phyloP scores from a whole-genome alignment of 441 rosid genomes.

The Gossypium schwendimanii region DNA sequence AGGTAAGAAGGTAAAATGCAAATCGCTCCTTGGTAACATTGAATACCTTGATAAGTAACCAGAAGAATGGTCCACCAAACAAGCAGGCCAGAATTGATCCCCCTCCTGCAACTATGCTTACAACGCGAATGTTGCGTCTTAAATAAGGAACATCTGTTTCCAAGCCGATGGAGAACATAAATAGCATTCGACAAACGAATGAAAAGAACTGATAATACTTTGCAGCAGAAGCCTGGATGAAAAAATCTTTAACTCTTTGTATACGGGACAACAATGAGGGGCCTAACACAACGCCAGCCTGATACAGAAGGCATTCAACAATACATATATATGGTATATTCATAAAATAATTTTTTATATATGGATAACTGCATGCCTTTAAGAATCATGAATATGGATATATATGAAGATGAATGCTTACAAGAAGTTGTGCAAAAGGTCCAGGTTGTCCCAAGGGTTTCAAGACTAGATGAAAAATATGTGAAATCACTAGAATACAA shows the following conservation, averaged over 20 bases:
- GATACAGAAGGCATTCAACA: constrained; percentile 2
- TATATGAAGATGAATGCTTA: constrained; percentile 15
- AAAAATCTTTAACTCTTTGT: constrained; percentile 26
- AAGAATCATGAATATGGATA: neutral
- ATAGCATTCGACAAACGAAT: constrained; percentile 44
- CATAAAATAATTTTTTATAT: neutral
- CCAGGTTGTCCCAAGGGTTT: constrained; percentile 70
- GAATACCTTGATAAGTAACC: constrained; percentile 27
- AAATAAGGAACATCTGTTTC: constrained; percentile 54
- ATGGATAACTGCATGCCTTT: neutral
- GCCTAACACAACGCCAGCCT: constrained; percentile 81
- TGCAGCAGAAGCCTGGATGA: constrained; percentile 49
- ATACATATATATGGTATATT: neutral
- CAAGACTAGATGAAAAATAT: constrained; percentile 51
- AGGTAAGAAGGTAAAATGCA: constrained; percentile 27
- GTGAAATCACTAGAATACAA: constrained; percentile 59
- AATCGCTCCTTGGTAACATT: constrained; percentile 18
- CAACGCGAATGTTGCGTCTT: constrained; percentile 39
- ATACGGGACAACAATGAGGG: constrained; percentile 56
- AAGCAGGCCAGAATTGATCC: constrained; percentile 28
- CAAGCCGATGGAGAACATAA: constrained; percentile 80
- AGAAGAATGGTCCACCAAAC: constrained; percentile 32
- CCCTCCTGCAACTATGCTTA: constrained; percentile 35
- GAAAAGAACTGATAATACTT: constrained; percentile 46
- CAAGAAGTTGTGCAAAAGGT: constrained; percentile 68